phyloP scores from a whole-genome alignment of 2,329 filamentous ascomycete species.

The Ciborinia camelliae region DNA sequence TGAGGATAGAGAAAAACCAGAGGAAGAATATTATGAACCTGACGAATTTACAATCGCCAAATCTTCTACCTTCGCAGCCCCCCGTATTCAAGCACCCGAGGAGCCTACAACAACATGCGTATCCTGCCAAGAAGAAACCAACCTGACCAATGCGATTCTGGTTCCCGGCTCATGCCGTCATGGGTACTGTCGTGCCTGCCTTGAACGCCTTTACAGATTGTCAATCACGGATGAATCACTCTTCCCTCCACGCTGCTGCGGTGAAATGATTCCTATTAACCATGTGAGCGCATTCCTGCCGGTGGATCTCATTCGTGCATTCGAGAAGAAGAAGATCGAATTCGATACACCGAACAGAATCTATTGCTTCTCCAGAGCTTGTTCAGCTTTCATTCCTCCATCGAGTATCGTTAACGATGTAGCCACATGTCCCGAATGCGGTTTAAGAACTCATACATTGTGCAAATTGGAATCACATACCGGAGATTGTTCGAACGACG shows the following conservation, averaged over 20 bases:
- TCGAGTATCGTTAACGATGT: constrained; percentile 36
- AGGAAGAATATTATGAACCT: too few relatives aligned
- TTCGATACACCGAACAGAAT: constrained; percentile 46
- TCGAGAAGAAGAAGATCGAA: constrained; percentile 49
- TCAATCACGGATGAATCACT: constrained; percentile 48
- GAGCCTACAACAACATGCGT: constrained; percentile 18
- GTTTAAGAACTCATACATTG: constrained; percentile 44
- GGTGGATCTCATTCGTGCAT: constrained; percentile 32
- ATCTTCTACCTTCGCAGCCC: constrained; percentile 15
- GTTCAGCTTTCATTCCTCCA: constrained; percentile 47
- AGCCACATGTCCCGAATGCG: constrained; percentile 46
- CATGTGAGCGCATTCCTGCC: constrained; percentile 40
- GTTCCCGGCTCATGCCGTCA: constrained; percentile 43
- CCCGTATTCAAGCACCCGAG: not conserved
- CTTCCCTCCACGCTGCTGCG: constrained; percentile 56
- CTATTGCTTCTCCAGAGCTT: constrained; percentile 48
- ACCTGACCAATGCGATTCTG: constrained; percentile 21
- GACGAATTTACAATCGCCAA: too few relatives aligned
- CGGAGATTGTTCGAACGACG: constrained; percentile 49
- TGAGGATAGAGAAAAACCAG: not conserved
- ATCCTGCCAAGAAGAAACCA: constrained; percentile 23
- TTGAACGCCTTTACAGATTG: constrained; percentile 44
- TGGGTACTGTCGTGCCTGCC: constrained; percentile 50
- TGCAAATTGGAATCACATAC: constrained; percentile 50
- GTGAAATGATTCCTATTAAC: constrained; percentile 41